phyloP scores from a whole-genome alignment of 1,139 yeast genomes.

The Geotrichum carabidarum region DNA sequence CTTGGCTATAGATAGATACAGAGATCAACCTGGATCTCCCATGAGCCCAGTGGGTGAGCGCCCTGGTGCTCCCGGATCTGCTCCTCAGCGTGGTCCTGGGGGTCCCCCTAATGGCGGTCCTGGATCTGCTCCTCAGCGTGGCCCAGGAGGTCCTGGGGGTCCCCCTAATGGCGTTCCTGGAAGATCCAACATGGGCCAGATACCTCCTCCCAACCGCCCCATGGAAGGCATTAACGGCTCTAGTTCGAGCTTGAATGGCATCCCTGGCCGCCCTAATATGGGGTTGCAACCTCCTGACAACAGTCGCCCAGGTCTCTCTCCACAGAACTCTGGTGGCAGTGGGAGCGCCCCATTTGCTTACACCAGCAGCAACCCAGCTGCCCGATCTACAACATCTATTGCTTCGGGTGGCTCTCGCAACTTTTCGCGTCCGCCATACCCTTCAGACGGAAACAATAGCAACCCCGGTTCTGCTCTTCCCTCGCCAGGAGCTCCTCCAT shows the following conservation, averaged over 20 bases:
- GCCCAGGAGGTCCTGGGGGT: neutral
- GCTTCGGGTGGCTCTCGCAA: constrained; percentile 10
- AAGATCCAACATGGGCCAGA: neutral
- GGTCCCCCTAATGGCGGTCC: neutral
- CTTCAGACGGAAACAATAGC: neutral
- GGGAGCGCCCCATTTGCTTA: constrained; percentile 4
- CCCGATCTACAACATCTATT: constrained; percentile 9
- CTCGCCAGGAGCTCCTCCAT: constrained; percentile 3
- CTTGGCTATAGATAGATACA: neutral
- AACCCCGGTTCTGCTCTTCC: neutral
- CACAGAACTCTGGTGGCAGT: constrained; percentile 4
- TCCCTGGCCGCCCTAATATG: constrained; percentile 1
- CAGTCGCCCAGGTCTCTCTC: constrained; percentile 1
- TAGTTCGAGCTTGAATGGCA: neutral
- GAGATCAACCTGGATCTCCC: neutral
- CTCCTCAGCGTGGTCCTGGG: neutral
- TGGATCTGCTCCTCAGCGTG: neutral
- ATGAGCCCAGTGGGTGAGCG: neutral
- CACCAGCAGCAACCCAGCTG: constrained; percentile 10
- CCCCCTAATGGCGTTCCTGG: neutral
- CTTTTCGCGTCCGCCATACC: constrained; percentile 13
- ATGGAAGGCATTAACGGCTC: neutral
- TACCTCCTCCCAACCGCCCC: neutral
- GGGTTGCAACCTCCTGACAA: constrained; percentile 1
- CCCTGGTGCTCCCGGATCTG: neutral